phyloP scores from a whole-genome alignment of 2,329 filamentous ascomycete species.

The Fusarium sp. region DNA sequence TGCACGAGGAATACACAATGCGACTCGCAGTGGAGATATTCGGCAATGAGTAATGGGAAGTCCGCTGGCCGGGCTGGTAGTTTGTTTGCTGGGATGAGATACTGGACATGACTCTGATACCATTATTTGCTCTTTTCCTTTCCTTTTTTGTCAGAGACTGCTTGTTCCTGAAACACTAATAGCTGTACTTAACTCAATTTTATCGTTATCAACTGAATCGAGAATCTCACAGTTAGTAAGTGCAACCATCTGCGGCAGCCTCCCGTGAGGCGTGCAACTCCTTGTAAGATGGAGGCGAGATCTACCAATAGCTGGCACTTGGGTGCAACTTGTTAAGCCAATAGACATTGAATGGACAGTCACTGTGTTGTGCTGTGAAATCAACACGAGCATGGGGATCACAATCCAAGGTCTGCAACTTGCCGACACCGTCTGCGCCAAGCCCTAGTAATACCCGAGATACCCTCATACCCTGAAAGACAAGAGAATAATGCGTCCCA shows the following conservation, averaged over 20 bases:
- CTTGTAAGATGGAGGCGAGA: neutral
- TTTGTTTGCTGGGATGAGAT: neutral
- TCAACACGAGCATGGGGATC: neutral
- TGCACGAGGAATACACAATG: conserved; percentile 5
- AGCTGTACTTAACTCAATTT: conserved; percentile 18
- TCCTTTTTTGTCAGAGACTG: conserved; percentile 2
- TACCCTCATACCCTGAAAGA: conserved; percentile 2
- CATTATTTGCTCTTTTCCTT: neutral
- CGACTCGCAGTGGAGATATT: conserved; percentile 5
- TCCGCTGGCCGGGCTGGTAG: conserved; percentile 31
- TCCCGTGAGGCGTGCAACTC: conserved; percentile 16
- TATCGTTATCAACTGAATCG: conserved; percentile 9
- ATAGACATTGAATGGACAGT: neutral
- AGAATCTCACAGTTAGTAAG: conserved; percentile 13
- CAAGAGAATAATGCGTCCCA: neutral
- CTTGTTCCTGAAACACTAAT: conserved; percentile 19
- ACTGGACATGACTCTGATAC: conserved; percentile 16
- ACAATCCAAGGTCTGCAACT: neutral
- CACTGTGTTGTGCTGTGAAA: neutral
- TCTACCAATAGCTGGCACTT: neutral
- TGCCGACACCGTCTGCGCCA: conserved; percentile 14
- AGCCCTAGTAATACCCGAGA: conserved; percentile 20
- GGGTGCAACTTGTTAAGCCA: conserved; percentile 10
- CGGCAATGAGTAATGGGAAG: neutral
- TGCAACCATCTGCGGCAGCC: conserved; percentile 20